These are phyloP conservation scores for Globisporangium viniferum DNA, from an alignment of 352 stramenopile species.

Conservation along the genomic window DNA sequence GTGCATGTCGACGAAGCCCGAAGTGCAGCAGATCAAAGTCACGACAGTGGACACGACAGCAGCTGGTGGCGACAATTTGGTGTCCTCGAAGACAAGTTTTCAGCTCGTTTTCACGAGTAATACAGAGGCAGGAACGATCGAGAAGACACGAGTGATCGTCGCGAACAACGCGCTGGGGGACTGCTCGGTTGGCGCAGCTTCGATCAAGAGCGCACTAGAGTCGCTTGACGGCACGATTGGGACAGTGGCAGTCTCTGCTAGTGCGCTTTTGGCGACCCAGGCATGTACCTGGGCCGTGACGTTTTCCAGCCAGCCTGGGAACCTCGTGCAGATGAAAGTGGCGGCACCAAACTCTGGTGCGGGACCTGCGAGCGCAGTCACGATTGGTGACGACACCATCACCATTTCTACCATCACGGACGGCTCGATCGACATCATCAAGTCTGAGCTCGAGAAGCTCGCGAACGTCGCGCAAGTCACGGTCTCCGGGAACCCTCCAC, in stretches of 20 bases:
- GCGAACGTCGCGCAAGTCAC: slow-evolving; percentile 88
- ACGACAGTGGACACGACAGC: slow-evolving; percentile 89
- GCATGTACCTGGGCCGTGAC: slow-evolving; percentile 88
- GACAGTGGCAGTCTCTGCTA: slow-evolving; percentile 47
- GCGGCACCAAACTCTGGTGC: slow-evolving; percentile 39
- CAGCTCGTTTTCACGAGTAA: slow-evolving; percentile 87
- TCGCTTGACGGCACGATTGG: slow-evolving; percentile 36
- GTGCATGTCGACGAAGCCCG: slow-evolving; percentile 60
- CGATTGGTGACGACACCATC: slow-evolving; percentile 82
- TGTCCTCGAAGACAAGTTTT: slow-evolving; percentile 85
- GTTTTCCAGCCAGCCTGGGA: slow-evolving; percentile 87
- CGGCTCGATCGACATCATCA: slow-evolving; percentile 91
- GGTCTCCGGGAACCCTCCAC: slow-evolving; percentile 53
- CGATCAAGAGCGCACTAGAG: slow-evolving; percentile 54
- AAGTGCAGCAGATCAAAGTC: slow-evolving; percentile 91
- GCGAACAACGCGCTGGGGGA: slow-evolving; percentile 77
- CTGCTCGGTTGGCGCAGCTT: slow-evolving; percentile 64
- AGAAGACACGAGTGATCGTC: slow-evolving; percentile 75
- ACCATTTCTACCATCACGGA: slow-evolving; percentile 67
- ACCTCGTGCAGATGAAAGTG: slow-evolving; percentile 74
- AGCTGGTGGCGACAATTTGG: slow-evolving; percentile 83
- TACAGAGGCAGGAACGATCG: slow-evolving; percentile 35
- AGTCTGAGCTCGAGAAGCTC: slow-evolving; percentile 92
- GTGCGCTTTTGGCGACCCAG: slow-evolving; percentile 45
- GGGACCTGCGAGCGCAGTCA: slow-evolving; percentile 34